phyloP scores from a whole-genome alignment of 495 filamentous ascomycete genomes.

The Sordaria brevicollis region DNA sequence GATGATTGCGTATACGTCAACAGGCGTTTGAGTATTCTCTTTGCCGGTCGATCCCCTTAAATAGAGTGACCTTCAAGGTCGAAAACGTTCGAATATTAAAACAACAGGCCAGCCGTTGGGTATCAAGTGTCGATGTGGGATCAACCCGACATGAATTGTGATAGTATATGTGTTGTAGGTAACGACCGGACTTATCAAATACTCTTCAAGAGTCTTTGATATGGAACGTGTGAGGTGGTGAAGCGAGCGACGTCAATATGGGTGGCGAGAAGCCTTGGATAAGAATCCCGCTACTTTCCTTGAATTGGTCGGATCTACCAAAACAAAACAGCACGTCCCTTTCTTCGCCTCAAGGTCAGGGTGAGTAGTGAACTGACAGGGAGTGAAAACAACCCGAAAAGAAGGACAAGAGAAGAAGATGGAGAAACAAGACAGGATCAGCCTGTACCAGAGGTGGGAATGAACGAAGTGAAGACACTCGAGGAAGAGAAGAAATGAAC shows the following conservation, averaged over 20 bases:
- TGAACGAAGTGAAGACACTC: neutral
- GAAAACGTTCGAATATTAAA: conserved; percentile 2
- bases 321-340: neutral
- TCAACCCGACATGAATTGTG: conserved; percentile 24
- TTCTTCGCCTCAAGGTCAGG: neutral
- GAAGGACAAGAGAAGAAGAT: neutral
- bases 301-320: neutral
- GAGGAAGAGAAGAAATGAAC: neutral
- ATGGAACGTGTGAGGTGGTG: neutral
- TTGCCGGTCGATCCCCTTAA: conserved; percentile 1
- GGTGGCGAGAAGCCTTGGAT: neutral
- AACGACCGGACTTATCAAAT: conserved; percentile 4
- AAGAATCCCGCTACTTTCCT: neutral
- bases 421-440: neutral
- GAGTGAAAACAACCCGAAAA: neutral
- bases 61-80: neutral
- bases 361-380: neutral
- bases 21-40: conserved; percentile 2
- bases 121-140: conserved; percentile 11
- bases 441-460: neutral
- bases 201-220: conserved; percentile 1
- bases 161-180: conserved; percentile 4
- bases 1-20: conserved; percentile 8
- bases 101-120: conserved; percentile 29
- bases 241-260: neutral